Base-by-base conservation (phyloP, 345 rosid genomes). In the Trapa bicornis region DNA sequence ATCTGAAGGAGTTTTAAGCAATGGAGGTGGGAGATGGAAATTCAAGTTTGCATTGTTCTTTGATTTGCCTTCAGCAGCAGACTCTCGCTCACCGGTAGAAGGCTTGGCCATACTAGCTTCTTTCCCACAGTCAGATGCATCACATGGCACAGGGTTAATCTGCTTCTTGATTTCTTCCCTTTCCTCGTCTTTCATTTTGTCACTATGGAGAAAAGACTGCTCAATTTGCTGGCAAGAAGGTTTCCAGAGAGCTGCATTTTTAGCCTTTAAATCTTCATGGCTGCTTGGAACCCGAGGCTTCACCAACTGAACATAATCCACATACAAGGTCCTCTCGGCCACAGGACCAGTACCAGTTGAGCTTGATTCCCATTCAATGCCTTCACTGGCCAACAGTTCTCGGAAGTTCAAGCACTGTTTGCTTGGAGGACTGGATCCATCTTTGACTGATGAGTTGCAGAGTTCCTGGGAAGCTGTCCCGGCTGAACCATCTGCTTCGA, bases 1-100 rank as follows among this genome's bases (percentile, higher is more conserved):
- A 70, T 93, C 96, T 16, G 97, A 83, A 5, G 98, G 98, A 75
- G 94, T 85, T 68, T 88, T 87, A 66, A 94, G 97, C 50, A 82
- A 73, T 65, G 96, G 88, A 65, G 80, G 90, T 57, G 90, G 85
- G 48, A 82, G 81, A 73, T 80, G 87, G 48, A 78, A 75, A 42
- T 71, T 67, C 42, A 75, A 60, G 64, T 69, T 22, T 22, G 29
- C 29, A 22, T 22, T 22, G 48, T 72, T 64, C 75, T 67, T 33
- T 58, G 70, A 64, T 47, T 36, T 13, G 45, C 22, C 33, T 61
- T 42, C 67, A 13, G 8, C 36, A 42, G 35, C 9, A 29, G 10
- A n/a, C 16, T 65, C 35, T 65, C 36, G 53, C 6, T n/a, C 53
- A 9, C 22, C 13, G 39, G 9, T 3, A 10, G 37, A 41, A 37